A percentile compares a stretch with the other conserved stretches of the same genome.
Conservation (phyloP, 805 yeast species). For the Ogataea thermomethanolica region DNA sequence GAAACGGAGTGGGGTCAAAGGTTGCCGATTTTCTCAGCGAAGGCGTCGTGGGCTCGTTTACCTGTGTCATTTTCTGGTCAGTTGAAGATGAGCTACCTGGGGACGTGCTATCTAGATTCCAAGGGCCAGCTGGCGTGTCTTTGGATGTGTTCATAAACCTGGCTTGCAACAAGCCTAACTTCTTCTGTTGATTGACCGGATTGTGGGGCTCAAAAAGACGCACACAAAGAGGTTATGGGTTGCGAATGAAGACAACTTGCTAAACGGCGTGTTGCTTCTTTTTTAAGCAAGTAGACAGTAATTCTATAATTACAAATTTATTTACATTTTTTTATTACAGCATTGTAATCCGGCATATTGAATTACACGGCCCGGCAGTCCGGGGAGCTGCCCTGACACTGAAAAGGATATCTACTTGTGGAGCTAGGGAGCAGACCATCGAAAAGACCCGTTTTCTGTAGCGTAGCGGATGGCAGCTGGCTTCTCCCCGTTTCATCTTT, state of each 20-base stretch:
- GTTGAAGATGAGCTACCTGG: neutral
- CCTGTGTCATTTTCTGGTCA: constrained; percentile 3
- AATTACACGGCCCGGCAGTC: no score
- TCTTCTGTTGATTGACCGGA: neutral
- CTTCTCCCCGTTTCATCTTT: neutral
- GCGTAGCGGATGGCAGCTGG: neutral
- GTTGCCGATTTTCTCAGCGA: constrained; percentile 21
- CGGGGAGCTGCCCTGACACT: no score
- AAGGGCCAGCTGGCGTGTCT: constrained; percentile 4
- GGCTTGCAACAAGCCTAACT: neutral
- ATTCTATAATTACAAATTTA: no score
- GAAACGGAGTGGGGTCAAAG: constrained; percentile 22
- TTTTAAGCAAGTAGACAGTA: no score
- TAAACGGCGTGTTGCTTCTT: no score
- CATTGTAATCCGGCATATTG: no score
- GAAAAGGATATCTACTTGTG: no score
- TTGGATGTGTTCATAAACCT: constrained; percentile 6
- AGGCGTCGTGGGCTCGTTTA: constrained; percentile 27
- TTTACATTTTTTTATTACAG: no score
- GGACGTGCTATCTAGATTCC: constrained; percentile 1
- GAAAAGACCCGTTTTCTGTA: neutral
- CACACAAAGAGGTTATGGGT: no score
- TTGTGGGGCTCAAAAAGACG: neutral
- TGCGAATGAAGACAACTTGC: no score
- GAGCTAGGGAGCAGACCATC: no score